Evolutionary conservation across 352 stramenopile genomes (phyloP).

Genomic region (Phytopythium aichiense): DNA sequence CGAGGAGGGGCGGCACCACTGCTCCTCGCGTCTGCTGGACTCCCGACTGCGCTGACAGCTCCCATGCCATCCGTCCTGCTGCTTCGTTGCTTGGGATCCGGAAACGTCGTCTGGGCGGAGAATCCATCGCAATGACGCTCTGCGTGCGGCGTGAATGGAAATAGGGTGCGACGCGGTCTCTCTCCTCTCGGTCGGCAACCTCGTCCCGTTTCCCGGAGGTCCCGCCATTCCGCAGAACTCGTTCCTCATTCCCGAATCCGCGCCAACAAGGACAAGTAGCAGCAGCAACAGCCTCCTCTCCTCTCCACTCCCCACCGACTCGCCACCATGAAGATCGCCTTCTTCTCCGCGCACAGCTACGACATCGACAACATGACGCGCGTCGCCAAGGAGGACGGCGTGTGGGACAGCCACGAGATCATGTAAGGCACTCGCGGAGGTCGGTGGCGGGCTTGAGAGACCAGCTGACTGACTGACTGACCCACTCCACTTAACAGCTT

Average conservation of each 20-base stretch:
- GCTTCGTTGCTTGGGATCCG: not conserved
- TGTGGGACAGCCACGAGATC: conserved; percentile 46
- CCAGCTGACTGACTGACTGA: not conserved
- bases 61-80: not conserved
- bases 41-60: too few species aligned
- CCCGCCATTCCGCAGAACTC: too few species aligned
- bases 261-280: not conserved
- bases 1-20: not conserved
- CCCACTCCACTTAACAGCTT: conserved; percentile 24
- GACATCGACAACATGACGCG: conserved; percentile 58
- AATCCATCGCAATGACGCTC: not conserved
- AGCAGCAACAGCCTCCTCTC: not conserved
- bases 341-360: conserved; percentile 76
- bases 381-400: conserved; percentile 32
- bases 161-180: too few species aligned
- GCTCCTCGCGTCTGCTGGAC: not conserved
- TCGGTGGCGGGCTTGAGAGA: too few species aligned
- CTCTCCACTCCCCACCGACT: conserved; percentile 8
- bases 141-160: too few species aligned
- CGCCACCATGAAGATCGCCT: conserved; percentile 62
- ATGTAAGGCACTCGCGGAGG: conserved; percentile 15
- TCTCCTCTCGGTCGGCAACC: too few species aligned
- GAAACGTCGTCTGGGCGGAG: not conserved
- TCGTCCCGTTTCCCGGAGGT: too few species aligned
- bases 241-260: conserved; percentile 11